Evolutionary conservation across 495 filamentous ascomycete species (phyloP).

Genomic region (Ascodesmis nigricans): DNA sequence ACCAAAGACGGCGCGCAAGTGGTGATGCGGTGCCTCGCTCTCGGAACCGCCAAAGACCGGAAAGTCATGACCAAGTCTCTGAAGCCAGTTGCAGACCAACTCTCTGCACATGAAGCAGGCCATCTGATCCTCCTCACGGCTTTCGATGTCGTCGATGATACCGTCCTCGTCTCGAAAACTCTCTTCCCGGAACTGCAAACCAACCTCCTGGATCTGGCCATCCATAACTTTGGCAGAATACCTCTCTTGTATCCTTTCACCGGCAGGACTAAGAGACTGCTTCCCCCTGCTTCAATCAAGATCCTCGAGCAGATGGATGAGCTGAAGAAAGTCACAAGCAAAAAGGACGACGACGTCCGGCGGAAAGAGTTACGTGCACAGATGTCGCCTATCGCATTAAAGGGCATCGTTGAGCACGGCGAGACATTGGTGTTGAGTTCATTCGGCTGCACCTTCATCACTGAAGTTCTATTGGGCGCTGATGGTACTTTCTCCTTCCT

Average conservation of each 20-base stretch:
- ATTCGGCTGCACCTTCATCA: constrained; percentile 70
- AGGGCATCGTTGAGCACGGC: constrained; percentile 45
- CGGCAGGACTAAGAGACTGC: constrained; percentile 44
- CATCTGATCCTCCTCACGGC: constrained; percentile 65
- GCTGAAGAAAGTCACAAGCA: constrained; percentile 57
- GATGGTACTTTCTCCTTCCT: constrained; percentile 24
- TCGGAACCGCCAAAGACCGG: constrained; percentile 49
- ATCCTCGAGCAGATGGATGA: constrained; percentile 52
- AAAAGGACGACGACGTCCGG: constrained; percentile 62
- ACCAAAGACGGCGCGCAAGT: constrained; percentile 69
- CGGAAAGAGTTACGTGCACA: constrained; percentile 52
- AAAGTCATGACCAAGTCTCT: constrained; percentile 68
- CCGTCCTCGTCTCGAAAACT: constrained; percentile 60
- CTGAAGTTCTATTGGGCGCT: constrained; percentile 58
- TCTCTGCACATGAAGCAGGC: constrained; percentile 58
- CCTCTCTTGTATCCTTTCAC: constrained; percentile 69
- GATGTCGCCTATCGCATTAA: constrained; percentile 43
- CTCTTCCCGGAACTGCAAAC: constrained; percentile 58
- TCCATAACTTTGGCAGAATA: constrained; percentile 34
- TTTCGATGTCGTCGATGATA: constrained; percentile 85
- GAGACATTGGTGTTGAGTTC: constrained; percentile 43
- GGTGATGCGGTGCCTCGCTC: constrained; percentile 56
- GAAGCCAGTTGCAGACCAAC: constrained; percentile 52
- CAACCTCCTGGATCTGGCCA: constrained; percentile 11
- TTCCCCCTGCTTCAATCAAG: constrained; percentile 40